Conservation (phyloP, 441 rosid genomes). For the Adansonia madagascariensis region DNA sequence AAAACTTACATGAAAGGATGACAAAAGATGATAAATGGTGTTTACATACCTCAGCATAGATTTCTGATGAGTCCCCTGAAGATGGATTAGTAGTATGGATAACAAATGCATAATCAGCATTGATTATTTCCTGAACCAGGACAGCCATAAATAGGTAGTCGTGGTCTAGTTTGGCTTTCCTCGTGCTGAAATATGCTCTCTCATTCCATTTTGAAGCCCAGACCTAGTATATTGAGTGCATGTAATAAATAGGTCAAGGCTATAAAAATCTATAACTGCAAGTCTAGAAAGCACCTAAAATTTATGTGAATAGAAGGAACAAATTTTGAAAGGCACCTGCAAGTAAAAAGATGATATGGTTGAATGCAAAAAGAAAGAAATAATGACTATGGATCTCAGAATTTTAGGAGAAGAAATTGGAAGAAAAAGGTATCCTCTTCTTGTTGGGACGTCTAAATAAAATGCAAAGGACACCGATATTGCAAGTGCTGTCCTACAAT, state of each 20-base stretch:
- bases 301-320: slow-evolving; percentile 1
- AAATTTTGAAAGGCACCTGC: background rate
- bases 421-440: background rate
- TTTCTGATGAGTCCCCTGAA: slow-evolving; percentile 90
- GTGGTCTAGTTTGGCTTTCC: slow-evolving; percentile 84
- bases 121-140: slow-evolving; percentile 93
- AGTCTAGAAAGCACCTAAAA: background rate
- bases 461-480: background rate
- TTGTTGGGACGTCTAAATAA: background rate
- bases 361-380: background rate
- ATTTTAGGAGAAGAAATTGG: background rate
- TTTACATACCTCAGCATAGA: slow-evolving; percentile 83
- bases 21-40: slow-evolving; percentile 14
- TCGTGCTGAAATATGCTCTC: slow-evolving; percentile 95
- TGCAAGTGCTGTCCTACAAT: background rate
- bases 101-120: slow-evolving; percentile 97
- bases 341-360: background rate
- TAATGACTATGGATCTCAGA: background rate
- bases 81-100: slow-evolving; percentile 98
- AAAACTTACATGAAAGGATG: background rate
- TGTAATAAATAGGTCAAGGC: slow-evolving; percentile 29
- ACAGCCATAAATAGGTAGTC: slow-evolving; percentile 98
- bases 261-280: slow-evolving; percentile 14
- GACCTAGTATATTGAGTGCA: slow-evolving; percentile 43
- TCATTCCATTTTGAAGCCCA: slow-evolving; percentile 99